phyloP scores from a whole-genome alignment of 1,284 basidiomycete species.

The Heterobasidion parviporum region DNA sequence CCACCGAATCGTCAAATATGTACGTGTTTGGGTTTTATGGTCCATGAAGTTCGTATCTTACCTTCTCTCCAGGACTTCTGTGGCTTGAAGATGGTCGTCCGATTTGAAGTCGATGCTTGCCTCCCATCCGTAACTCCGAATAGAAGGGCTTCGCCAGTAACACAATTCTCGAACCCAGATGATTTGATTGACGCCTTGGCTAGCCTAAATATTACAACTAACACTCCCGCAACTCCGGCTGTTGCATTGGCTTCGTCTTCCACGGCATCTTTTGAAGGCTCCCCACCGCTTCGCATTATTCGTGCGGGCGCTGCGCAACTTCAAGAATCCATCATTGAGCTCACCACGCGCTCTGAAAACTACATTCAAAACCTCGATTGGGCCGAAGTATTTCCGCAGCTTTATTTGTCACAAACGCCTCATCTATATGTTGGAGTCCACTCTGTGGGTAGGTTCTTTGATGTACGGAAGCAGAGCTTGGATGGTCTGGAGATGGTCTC shows the following conservation, averaged over 20 bases:
- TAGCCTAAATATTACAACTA: slow-evolving; percentile 15
- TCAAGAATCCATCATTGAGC: slow-evolving; percentile 29
- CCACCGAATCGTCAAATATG: slow-evolving; percentile 7
- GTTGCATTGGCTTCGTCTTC: too few relatives aligned
- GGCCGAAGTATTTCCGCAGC: slow-evolving; percentile 29
- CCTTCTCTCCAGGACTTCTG: slow-evolving; percentile 16
- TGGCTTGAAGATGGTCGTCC: slow-evolving; percentile 22
- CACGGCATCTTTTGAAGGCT: background rate
- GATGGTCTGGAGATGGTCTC: slow-evolving; percentile 14
- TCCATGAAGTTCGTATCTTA: background rate
- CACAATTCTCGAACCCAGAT: slow-evolving; percentile 9
- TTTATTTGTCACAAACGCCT: slow-evolving; percentile 31
- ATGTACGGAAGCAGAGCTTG: slow-evolving; percentile 4
- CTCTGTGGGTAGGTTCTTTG: slow-evolving; percentile 20
- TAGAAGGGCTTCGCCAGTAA: background rate
- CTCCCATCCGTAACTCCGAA: slow-evolving; percentile 1
- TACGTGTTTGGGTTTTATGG: background rate
- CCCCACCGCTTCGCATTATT: slow-evolving; percentile 6
- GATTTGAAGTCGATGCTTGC: slow-evolving; percentile 24
- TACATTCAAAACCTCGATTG: slow-evolving; percentile 21
- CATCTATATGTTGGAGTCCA: slow-evolving; percentile 29
- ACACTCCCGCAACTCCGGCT: background rate
- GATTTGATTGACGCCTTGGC: slow-evolving; percentile 26
- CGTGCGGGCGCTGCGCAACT: slow-evolving; percentile 18
- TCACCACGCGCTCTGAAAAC: slow-evolving; percentile 26